Evolutionary conservation across 73 alveolate species (phyloP).

Genomic region (Symbiodinium pilosum): DNA sequence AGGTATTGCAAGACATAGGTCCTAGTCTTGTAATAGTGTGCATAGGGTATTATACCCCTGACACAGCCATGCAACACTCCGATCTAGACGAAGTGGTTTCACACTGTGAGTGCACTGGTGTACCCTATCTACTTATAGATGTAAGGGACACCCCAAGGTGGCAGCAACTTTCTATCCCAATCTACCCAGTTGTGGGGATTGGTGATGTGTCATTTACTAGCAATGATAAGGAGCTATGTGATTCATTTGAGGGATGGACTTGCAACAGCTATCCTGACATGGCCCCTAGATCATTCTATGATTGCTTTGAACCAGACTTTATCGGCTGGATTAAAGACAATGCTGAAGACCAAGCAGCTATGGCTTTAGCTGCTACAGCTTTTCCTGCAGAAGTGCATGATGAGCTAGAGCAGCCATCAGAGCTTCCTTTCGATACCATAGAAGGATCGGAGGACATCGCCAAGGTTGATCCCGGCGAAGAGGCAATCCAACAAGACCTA

Average conservation of each 20-base stretch:
- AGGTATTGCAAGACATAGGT: neutral
- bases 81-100: neutral
- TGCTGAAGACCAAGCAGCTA: neutral
- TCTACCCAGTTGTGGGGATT: neutral
- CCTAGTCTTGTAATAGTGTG: neutral
- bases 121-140: neutral
- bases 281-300: neutral
- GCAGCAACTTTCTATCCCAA: neutral
- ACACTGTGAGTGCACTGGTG: neutral
- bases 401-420: no score
- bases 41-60: neutral
- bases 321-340: neutral
- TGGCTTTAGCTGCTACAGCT: neutral
- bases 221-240: neutral
- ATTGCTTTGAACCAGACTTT: no score
- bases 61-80: neutral
- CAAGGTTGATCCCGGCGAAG: neutral
- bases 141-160: neutral
- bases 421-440: neutral
- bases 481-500: neutral
- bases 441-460: neutral
- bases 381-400: neutral
- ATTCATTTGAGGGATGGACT: neutral
- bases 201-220: neutral
- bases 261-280: neutral